phyloP scores from a whole-genome alignment of 75 land plant genomes.

The Ceratopteris richardii region DNA sequence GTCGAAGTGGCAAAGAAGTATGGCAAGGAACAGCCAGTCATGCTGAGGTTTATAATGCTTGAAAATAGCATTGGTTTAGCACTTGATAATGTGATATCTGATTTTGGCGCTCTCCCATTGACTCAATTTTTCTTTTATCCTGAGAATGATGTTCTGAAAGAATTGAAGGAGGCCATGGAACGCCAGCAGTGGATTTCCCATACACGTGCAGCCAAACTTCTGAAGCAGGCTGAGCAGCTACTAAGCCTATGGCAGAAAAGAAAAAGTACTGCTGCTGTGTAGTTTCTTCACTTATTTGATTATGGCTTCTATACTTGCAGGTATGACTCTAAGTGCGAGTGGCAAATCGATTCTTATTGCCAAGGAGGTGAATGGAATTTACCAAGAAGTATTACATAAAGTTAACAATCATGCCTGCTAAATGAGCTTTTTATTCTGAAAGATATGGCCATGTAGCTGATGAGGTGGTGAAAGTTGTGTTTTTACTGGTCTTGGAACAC shows the following conservation, averaged over 20 bases:
- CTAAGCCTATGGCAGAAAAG: neutral
- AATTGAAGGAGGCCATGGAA: neutral
- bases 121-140: neutral
- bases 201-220: neutral
- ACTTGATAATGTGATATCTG: conserved; percentile 1
- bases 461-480: no score
- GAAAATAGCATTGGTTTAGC: neutral
- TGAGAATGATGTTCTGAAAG: neutral
- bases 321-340: no score
- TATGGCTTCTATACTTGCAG: no score
- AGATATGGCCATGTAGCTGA: no score
- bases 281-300: no score
- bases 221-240: conserved; percentile 1
- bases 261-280: neutral
- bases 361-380: no score
- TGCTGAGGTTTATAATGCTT: neutral
- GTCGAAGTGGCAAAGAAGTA: neutral
- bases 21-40: conserved; percentile 4
- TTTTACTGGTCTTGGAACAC: no score
- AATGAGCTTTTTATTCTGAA: no score
- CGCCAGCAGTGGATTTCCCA: neutral
- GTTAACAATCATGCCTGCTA: no score
- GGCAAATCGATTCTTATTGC: no score
- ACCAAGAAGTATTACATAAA: no score
- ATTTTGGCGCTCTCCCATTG: conserved; percentile 1